Base-by-base conservation (phyloP, 257 asterid genomes). In the Lavandula angustifolia region DNA sequence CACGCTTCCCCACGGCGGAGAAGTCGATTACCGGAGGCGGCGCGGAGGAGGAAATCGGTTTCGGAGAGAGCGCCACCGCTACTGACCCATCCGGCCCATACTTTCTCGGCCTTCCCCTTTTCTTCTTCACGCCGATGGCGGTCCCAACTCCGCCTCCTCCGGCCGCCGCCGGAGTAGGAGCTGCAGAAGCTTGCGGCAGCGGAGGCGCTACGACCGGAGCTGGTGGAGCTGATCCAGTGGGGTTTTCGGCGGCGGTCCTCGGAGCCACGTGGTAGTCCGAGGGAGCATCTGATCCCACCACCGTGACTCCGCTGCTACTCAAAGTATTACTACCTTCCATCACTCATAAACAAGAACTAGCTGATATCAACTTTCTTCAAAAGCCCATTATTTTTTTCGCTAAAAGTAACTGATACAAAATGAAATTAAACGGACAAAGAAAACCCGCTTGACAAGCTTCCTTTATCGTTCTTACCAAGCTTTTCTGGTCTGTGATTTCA, bases 201-300 rank as follows among this genome's bases (percentile, higher is more conserved):
- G 27, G 27, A 22, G 27, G 27, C 9, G 73, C 17, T 52, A 41
- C 68, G 4, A 70, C 38, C 5, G 37, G 67, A 11, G 66, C 35
- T 16, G 74, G 58, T 8, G 82, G 80, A 11, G 73, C 72, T 73
- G 92, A 81, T 82, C 83, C 89, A 64, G 69, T 58, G 17, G 82
- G 76, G 62, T 68, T 82, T 38, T 78, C 89, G 48, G 79, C 63
- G 66, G 80, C 60, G 79, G 81, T 71, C 71, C 96, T 81, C n/a
- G 89, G 88, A 66, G 94, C 86, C 69, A 88, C 79, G 46, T 86
- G 95, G 92, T 84, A 88, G 53, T 83, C 84, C 31, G 98, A 85
- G 44, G 96, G 92, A 66, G 90, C 96, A 83, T 92, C 96, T 77
- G 98, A 92, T 82, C 91, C 92, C 84, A 92, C 84, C 70, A 85